Evolutionary conservation across 805 yeast species (phyloP), one percentile per base, ranked within the genome.

Genomic region (Saturnispora silvae): DNA sequence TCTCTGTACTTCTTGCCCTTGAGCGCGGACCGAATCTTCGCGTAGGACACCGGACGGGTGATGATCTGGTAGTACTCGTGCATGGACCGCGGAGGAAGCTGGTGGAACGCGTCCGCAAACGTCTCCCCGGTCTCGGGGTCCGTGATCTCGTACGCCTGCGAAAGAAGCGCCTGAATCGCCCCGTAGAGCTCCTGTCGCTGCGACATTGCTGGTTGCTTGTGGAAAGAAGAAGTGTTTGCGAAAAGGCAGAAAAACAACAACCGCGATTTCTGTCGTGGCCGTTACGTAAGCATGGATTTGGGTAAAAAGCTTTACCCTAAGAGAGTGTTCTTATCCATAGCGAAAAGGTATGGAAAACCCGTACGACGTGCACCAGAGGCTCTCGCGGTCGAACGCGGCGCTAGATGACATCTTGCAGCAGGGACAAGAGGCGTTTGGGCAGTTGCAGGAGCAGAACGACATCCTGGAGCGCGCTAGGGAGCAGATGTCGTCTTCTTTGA

Each of bases 351-450:
- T 24, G 30, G 35, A 33, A 27, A 33, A 33, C 35, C 35, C 35
- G 14, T 33, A 11, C 20, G 29, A 25, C 13, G 11, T 33, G 17
- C 24, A 25, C 9, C 22, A 33, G 9, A 18, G 35, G 14, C 17
- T 33, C 8, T 18, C 14, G 11, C 64, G 82, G 40, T 86, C 95
- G 0, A 76, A 81, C 29, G 76, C 76, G 38, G 95, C 84, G 53
- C 62, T 92, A 43, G 98, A 92, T 54, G 85, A 83, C 45, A 84
- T 92, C 29, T 57, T 92, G 30, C 96, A 83, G 50, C 81, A 84
- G 79, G 97, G 96, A 2, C 74, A 81, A 42, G 70, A 71, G 34
- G 84, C 95, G 2, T 72, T 85, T 45, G 94, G 82, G 35, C 95
- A 87, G 52, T 64, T 92, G 17, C 80, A 81, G 15, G 86, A 80